Base-by-base conservation (phyloP, 202 grass and related monocot species). In the Brachypodium distachyon region DNA sequence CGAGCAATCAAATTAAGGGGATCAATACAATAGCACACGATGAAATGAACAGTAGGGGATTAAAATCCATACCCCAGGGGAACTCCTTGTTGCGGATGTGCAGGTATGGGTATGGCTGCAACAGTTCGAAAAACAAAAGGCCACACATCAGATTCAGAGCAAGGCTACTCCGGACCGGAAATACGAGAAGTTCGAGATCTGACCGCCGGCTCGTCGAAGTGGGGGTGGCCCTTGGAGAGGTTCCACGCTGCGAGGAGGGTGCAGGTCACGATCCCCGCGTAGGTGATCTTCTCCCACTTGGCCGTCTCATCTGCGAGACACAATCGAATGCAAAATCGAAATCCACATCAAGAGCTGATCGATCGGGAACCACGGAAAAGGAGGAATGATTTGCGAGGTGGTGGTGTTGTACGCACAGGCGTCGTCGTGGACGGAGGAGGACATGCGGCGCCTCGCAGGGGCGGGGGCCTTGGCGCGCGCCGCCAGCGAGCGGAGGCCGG, bases 71-170 rank as follows among this genome's bases (percentile, higher is more conserved):
- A 98, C 95, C 95, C 95, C 95, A 98, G 25, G 95, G 95, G 82
- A 98, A 98, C 85, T 97, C 95, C 87, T 97, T 97, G 91, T 94
- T 97, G 79, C 95, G 89, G 73, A 94, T 86, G 87, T 86, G 91
- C 42, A 97, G 79, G 73, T 87, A 92, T 0, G 91, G 79, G 72
- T 94, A 97, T 3, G 95, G 71, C 95, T 97, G 82, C 50, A 72
- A 39, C 50, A 72, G 3, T 39, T 77, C 29, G 63, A 3, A 43
- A 44, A 77, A 63, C 78, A 31, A 9, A 73, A 9, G 16, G 1
- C 17, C 13, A 43, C 9, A 56, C 46, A 11, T 75, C 2, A 78
- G 53, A 38, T 46, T 48, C 22, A 41, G 22, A 4, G 26, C 58
- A 54, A 21, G 84, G 51, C 54, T 39, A 88, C 29, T 5, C 40